Evolutionary conservation across 1,284 basidiomycete genomes (phyloP).

Genomic region (Boletus smithii): DNA sequence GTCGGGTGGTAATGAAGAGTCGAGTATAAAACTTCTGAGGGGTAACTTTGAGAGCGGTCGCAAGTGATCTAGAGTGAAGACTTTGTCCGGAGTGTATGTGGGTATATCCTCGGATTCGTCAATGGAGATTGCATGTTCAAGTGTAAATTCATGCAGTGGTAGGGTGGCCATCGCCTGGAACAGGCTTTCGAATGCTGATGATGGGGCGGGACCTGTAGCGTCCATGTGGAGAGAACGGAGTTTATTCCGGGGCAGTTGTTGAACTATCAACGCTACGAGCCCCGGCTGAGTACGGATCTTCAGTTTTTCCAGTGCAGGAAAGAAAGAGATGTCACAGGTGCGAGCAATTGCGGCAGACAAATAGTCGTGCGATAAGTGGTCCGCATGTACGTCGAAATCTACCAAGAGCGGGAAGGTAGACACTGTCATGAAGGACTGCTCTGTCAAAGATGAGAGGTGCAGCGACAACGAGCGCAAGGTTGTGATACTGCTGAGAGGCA

Average conservation of each 20-base stretch:
- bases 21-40: conserved; percentile 42
- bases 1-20: conserved; percentile 39
- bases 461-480: conserved; percentile 44
- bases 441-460: conserved; percentile 43
- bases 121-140: conserved; percentile 44
- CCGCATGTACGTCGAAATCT: conserved; percentile 49
- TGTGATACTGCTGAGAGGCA: conserved; percentile 37
- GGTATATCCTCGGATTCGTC: conserved; percentile 24
- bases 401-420: conserved; percentile 41
- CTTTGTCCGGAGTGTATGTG: conserved; percentile 5
- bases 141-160: conserved; percentile 38
- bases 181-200: conserved; percentile 38
- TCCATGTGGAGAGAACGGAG: conserved; percentile 44
- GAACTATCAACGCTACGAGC: conserved; percentile 39
- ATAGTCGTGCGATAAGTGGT: conserved; percentile 38
- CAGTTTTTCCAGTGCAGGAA: conserved; percentile 44
- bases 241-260: conserved; percentile 29
- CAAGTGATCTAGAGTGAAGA: conserved; percentile 24
- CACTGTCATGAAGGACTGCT: conserved; percentile 41
- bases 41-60: conserved; percentile 23
- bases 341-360: conserved; percentile 27
- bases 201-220: conserved; percentile 29
- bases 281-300: conserved; percentile 42
- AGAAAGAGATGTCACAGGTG: conserved; percentile 22
- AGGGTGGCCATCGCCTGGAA: conserved; percentile 38